phyloP scores from a whole-genome alignment of 1,284 basidiomycete genomes.

The Tilletia caries region DNA sequence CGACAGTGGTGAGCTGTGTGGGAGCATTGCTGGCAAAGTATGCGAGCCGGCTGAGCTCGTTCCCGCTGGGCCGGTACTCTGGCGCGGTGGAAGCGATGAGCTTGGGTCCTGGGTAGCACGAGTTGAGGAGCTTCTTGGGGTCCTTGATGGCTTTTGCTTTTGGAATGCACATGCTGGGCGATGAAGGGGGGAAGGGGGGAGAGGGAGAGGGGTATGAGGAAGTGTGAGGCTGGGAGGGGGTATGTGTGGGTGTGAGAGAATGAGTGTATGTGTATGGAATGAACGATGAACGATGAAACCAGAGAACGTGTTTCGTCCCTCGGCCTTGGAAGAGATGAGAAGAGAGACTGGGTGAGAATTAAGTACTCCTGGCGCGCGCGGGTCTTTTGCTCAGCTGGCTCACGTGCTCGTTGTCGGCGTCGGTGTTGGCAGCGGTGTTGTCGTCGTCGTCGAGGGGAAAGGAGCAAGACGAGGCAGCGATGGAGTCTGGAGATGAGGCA shows the following conservation, averaged over 20 bases:
- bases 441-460: too few relatives aligned
- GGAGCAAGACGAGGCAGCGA: too few relatives aligned
- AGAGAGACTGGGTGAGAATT: too few relatives aligned
- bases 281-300: not conserved
- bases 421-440: too few relatives aligned
- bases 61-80: slow-evolving; percentile 63
- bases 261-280: not conserved
- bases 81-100: slow-evolving; percentile 71
- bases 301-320: not conserved
- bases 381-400: too few relatives aligned
- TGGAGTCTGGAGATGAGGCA: too few relatives aligned
- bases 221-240: not conserved
- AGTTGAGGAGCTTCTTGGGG: slow-evolving; percentile 78
- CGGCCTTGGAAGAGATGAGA: too few relatives aligned
- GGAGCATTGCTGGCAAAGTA: slow-evolving; percentile 90
- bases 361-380: too few relatives aligned
- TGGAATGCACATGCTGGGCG: slow-evolving; percentile 55
- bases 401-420: too few relatives aligned
- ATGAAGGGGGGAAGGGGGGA: not conserved
- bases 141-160: slow-evolving; percentile 61
- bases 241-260: not conserved
- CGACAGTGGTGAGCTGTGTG: slow-evolving; percentile 81
- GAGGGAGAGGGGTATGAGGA: not conserved
- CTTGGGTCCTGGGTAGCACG: slow-evolving; percentile 84
- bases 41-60: slow-evolving; percentile 84